Base-by-base conservation (phyloP, 139 green algal genomes). In the Chlorella sp. region DNA sequence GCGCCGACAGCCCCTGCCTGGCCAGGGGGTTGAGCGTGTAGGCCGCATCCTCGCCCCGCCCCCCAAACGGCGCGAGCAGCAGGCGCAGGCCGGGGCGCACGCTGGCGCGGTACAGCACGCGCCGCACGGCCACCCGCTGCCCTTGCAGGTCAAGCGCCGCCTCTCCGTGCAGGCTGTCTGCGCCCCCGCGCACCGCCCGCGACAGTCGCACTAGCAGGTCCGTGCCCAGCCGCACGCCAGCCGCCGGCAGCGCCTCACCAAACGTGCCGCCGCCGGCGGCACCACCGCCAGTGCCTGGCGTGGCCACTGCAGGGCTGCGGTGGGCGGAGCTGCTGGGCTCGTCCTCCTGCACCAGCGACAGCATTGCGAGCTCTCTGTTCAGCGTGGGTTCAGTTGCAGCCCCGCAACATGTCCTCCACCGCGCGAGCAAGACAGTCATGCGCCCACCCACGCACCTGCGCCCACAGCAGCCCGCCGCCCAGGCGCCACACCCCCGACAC, bases 31-130 rank as follows among this genome's bases (percentile, higher is more conserved):
- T 84, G 38, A 81, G 74, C 27, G 81, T 84, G 70, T 84, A 81
- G 38, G 75, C 67, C 11, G 69, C 62, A 62, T 84, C 77, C 15
- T 67, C 29, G 21, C 75, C 62, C 27, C 77, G 53, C 31, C 73
- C 84, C 6, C 84, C 84, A 64, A 88, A 79, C 3, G 84, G 82
- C 6, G 84, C 73, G 27, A 89, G 45, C 17, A 86, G 27, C 41
- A 85, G 25, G 8, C 78, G 73, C 58, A 85, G 12, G 19, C 40
- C 45, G 4, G 64, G 27, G 42, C 40, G 43, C 17, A 82, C 15
- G 21, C 71, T 58, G n/a, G 58, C 60, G 17, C 60, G 63, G 45
- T 86, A 88, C n/a, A 89, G 58, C 41, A 89, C 51, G 77, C 84
- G 81, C 66, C 66, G 50, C 55, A 84, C 31, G 41, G 29, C 43